Percentiles rank a stretch among this genome's conserved stretches.
Conservation (phyloP, 2,329 filamentous ascomycete genomes). For the Stagonosporopsis tanaceti region DNA sequence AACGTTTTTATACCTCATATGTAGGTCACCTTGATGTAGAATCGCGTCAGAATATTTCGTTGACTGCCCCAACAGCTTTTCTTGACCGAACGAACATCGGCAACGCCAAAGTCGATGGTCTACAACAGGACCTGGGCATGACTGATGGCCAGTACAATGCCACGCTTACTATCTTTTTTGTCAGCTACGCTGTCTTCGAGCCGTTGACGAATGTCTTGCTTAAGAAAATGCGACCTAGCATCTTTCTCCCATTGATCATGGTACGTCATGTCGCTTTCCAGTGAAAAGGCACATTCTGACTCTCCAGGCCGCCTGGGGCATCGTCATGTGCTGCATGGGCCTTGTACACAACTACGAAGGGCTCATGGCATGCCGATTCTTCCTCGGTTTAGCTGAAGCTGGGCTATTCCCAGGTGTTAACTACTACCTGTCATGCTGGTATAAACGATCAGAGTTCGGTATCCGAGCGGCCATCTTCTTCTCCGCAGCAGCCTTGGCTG, state of each 20-base stretch:
- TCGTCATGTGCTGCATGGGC: conserved; percentile 73
- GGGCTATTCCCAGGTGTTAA: conserved; percentile 72
- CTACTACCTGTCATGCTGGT: conserved; percentile 87
- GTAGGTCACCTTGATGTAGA: conserved; percentile 32
- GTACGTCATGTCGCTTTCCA: conserved; percentile 42
- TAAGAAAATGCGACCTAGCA: conserved; percentile 75
- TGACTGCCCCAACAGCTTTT: conserved; percentile 54
- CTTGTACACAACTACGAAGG: conserved; percentile 70
- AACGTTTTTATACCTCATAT: conserved; percentile 75
- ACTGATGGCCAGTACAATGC: conserved; percentile 73
- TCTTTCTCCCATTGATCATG: conserved; percentile 87
- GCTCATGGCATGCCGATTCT: conserved; percentile 69
- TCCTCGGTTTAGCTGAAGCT: conserved; percentile 76
- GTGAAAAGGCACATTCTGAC: background rate
- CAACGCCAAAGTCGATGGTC: conserved; percentile 69
- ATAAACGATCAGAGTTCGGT: conserved; percentile 79
- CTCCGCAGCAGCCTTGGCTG: conserved; percentile 79
- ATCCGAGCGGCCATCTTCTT: conserved; percentile 85
- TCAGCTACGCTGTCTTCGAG: conserved; percentile 83
- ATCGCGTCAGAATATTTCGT: background rate
- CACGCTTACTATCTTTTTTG: conserved; percentile 83
- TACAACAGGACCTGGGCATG: conserved; percentile 68
- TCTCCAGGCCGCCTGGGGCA: conserved; percentile 61
- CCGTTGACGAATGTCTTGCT: conserved; percentile 80
- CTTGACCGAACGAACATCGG: conserved; percentile 78